Base-by-base conservation (phyloP, 148 eudicot species). In the Rhododendron griersonianum region DNA sequence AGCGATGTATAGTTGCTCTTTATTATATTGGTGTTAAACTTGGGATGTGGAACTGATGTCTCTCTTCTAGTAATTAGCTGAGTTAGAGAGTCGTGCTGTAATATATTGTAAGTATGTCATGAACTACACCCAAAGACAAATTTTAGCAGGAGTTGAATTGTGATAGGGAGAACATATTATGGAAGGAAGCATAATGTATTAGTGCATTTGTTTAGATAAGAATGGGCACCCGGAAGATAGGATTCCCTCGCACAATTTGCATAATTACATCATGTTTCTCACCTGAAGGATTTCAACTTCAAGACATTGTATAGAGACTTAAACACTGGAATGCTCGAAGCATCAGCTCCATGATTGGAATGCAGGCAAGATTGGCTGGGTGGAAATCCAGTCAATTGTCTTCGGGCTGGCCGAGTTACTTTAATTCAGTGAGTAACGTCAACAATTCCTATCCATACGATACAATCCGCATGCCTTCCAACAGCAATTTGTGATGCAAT, bases 1-100 rank as follows among this genome's bases (percentile, higher is more conserved):
- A 85, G 98, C 99, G 73, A 98, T 94, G 97, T 80, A 81, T 90
- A 11, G 95, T 98, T 84, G 99, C 99, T 45, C 19, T n/a, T 78
- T 28, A 4, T 45, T 23, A 45, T 13, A 13, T 35, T 81, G 67
- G 69, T 81, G 69, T 55, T 57, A 0, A 53, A 55, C 57, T 35
- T 81, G 47, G 41, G 23, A 13, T 80, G 33, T 80, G 82, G 39
- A 50, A 6, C 11, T 80, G 16, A 28, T 16, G 63, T 80, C 61
- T 28, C 82, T 78, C 82, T 47, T 25, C 63, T 57, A 33, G 69
- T 4, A 80, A 35, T 57, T 41, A 30, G n/a, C 37, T 19, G 1
- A 51, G 83, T 53, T 10, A 18, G 69, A 55, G 69, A 33, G 19
- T 55, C 21, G 11, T 35, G 45, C 14, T 33, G 47, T 3, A 28